phyloP scores from a whole-genome alignment of 805 yeast genomes.

The Candida verbasci region DNA sequence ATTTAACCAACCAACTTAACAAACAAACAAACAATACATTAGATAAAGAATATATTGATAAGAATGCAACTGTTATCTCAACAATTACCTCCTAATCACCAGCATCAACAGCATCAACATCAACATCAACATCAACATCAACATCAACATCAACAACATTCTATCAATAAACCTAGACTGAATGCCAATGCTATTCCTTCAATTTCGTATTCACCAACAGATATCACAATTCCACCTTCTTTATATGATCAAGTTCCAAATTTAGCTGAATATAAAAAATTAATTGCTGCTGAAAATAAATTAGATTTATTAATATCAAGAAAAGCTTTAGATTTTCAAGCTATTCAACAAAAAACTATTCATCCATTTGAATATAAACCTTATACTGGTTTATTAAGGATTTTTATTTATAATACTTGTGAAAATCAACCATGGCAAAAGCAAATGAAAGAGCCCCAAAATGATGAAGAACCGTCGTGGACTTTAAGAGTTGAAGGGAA shows the following conservation, averaged over 20 bases:
- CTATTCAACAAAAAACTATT: slow-evolving; percentile 41
- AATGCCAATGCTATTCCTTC: slow-evolving; percentile 34
- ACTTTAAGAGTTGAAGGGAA: slow-evolving; percentile 87
- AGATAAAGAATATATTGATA: too few species aligned
- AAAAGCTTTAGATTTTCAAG: slow-evolving; percentile 82
- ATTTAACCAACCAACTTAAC: too few species aligned
- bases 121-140: slow-evolving; percentile 9
- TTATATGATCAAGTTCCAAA: slow-evolving; percentile 54
- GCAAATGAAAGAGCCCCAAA: slow-evolving; percentile 21
- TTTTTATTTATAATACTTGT: slow-evolving; percentile 76
- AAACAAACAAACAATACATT: too few species aligned
- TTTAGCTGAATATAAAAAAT: slow-evolving; percentile 63
- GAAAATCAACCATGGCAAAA: slow-evolving; percentile 85
- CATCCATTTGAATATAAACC: slow-evolving; percentile 32
- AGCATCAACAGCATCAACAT: slow-evolving; percentile 10
- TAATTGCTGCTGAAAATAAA: slow-evolving; percentile 76
- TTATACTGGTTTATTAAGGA: slow-evolving; percentile 62
- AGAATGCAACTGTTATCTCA: slow-evolving; percentile 1
- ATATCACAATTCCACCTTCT: slow-evolving; percentile 32
- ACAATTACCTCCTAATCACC: slow-evolving; percentile 2
- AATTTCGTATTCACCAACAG: slow-evolving; percentile 40
- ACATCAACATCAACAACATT: slow-evolving; percentile 15
- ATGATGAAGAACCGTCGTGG: slow-evolving; percentile 56
- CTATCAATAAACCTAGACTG: slow-evolving; percentile 25
- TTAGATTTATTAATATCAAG: slow-evolving; percentile 79